Conservation (phyloP, 2,329 filamentous ascomycete genomes). For the Diplodia intermedia region DNA sequence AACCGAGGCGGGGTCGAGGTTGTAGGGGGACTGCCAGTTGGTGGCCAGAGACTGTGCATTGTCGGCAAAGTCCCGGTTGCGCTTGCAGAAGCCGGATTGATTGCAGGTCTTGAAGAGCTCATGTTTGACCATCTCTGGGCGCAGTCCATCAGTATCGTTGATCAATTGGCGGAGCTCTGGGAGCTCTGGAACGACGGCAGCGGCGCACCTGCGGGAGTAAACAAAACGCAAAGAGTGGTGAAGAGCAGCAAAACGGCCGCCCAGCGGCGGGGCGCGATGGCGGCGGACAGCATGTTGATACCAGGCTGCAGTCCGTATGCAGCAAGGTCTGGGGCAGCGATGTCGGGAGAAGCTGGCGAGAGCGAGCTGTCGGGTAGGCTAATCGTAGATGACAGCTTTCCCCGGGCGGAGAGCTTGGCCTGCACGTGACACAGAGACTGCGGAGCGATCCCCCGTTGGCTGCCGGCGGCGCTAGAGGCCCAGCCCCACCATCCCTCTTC, state of each 20-base stretch:
- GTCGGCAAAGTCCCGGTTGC: constrained; percentile 90
- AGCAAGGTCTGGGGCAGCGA: constrained; percentile 15
- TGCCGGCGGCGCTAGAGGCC: constrained; percentile 18
- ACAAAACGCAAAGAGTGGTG: constrained; percentile 44
- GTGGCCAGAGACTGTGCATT: constrained; percentile 68
- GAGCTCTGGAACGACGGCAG: constrained; percentile 14
- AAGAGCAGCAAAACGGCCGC: constrained; percentile 56
- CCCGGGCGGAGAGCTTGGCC: constrained; percentile 31
- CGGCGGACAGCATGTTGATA: constrained; percentile 33
- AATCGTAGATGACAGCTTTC: constrained; percentile 31
- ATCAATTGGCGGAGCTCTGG: constrained; percentile 1
- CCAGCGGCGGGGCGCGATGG: constrained; percentile 65
- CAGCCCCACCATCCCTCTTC: constrained; percentile 31
- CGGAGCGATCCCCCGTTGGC: constrained; percentile 30
- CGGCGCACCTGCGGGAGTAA: constrained; percentile 47
- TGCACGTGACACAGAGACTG: constrained; percentile 18
- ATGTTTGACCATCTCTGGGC: constrained; percentile 73
- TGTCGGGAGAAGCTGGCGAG: neutral
- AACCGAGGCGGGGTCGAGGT: constrained; percentile 73
- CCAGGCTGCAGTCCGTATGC: constrained; percentile 30
- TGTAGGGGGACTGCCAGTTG: constrained; percentile 81
- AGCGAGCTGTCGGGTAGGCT: constrained; percentile 1
- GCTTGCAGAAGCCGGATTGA: constrained; percentile 96
- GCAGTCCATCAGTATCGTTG: constrained; percentile 27
- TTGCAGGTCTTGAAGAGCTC: constrained; percentile 97